Conservation (phyloP, 768 basidiomycete species). For the Russula dissimulans region DNA sequence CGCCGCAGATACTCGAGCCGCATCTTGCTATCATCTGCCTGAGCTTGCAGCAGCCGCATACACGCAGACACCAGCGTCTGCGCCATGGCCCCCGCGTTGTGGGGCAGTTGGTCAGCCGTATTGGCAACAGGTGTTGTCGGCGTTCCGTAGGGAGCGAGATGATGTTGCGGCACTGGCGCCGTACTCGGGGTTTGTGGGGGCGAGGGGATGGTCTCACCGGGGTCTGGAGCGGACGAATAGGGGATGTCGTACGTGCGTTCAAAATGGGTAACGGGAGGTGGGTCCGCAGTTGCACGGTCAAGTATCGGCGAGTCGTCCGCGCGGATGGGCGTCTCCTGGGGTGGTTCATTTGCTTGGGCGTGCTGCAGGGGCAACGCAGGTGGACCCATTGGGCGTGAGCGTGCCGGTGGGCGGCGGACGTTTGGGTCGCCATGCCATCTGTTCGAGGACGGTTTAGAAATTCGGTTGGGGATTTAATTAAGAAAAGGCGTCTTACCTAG, state of each 20-base stretch:
- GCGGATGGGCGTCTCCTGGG: constrained; percentile 13
- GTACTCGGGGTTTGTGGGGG: constrained; percentile 19
- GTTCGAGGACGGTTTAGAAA: constrained; percentile 1
- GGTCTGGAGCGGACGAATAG: constrained; percentile 12
- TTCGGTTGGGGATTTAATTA: not conserved
- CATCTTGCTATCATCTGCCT: constrained; percentile 59
- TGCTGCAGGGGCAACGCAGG: constrained; percentile 13
- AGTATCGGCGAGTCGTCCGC: constrained; percentile 13
- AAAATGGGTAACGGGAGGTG: constrained; percentile 15
- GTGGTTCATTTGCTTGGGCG: constrained; percentile 10
- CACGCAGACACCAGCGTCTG: constrained; percentile 49
- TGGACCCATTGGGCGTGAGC: constrained; percentile 18
- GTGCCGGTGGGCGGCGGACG: constrained; percentile 17
- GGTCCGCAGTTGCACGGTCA: constrained; percentile 11
- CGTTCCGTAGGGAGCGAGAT: constrained; percentile 3
- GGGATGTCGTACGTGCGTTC: constrained; percentile 16
- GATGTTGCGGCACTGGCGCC: constrained; percentile 12
- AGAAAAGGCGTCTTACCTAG: constrained; percentile 35
- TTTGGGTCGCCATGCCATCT: constrained; percentile 20
- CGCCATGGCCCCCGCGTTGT: constrained; percentile 40
- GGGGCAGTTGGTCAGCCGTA: constrained; percentile 33
- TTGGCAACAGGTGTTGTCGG: constrained; percentile 10
- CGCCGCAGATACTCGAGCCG: constrained; percentile 61
- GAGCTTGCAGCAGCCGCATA: constrained; percentile 53
- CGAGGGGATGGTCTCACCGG: constrained; percentile 17